Base-by-base conservation (phyloP, 331 rosid genomes). In the Dryas integrifolia region DNA sequence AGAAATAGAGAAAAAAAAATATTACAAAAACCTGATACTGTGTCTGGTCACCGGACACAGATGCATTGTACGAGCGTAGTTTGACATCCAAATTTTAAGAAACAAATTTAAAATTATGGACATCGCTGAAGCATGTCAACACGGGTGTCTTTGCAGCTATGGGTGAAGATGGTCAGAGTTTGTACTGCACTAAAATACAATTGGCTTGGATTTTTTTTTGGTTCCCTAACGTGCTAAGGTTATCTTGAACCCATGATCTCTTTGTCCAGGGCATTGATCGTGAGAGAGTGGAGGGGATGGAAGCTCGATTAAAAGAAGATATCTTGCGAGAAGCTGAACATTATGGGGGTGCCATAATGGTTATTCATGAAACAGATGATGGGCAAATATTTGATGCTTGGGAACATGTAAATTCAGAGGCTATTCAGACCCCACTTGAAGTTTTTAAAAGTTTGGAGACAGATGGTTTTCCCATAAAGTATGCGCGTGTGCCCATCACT, bases 401-500 rank as follows among this genome's bases (percentile, higher is more conserved):
- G 98, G 98, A 92, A 80, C 81, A 82, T 74, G 92, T 92, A 59
- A 82, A 81, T 75, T 18, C 88, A 21, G 86, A 85, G 15, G 76
- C 87, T 56, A 74, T 92, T 81, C 97, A 92, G 86, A 92, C 97
- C 70, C 97, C 96, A 24, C 91, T 88, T 80, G 97, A 92, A 81
- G 93, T 92, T 83, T 92, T 90, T 72, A 86, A 80, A 83, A 79
- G 83, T 74, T 73, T 92, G 70, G 97, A 87, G 82, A 88, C 77
- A 72, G 96, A 87, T 57, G 96, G 93, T 57, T 92, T 90, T 81
- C 96, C 98, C 70, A 76, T 90, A 75, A 90, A 87, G 87, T 90
- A 92, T 83, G 98, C 98, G 5, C 98, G 98, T 59, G 92, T 92
- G 9, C 98, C 98, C 73, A 92, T 87, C 72, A 92, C 98, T 40